These are phyloP conservation scores for Phytophthora pseudosyringae DNA, from an alignment of 352 stramenopile species.

Conservation along the genomic window DNA sequence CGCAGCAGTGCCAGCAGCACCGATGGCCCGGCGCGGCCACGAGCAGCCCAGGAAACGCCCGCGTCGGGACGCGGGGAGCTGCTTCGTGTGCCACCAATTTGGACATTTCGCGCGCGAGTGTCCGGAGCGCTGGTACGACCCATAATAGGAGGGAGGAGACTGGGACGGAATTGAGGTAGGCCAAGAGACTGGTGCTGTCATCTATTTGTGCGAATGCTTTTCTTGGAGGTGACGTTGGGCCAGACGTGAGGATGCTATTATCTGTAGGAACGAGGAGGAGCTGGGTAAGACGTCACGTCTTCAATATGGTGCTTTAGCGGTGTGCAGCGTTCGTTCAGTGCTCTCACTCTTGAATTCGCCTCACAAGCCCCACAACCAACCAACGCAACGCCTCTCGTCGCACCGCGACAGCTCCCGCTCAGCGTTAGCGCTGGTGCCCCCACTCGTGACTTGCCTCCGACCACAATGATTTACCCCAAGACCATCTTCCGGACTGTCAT, in stretches of 20 bases:
- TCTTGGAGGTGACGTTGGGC: slow-evolving; percentile 1
- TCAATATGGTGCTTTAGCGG: slow-evolving; percentile 24
- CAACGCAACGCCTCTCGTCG: too few species aligned
- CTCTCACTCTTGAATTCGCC: slow-evolving; percentile 36
- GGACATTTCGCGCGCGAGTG: slow-evolving; percentile 40
- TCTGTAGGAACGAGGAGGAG: slow-evolving; percentile 19
- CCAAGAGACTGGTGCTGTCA: slow-evolving; percentile 7
- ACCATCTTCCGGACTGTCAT: slow-evolving; percentile 63
- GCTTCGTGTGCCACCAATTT: slow-evolving; percentile 25
- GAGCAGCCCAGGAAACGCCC: slow-evolving; percentile 23
- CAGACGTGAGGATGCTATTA: slow-evolving; percentile 25
- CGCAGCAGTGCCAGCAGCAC: not conserved
- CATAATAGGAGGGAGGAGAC: slow-evolving; percentile 13
- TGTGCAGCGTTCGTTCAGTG: slow-evolving; percentile 1
- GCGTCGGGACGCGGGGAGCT: slow-evolving; percentile 19
- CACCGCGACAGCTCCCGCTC: slow-evolving; percentile 15
- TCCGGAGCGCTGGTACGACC: slow-evolving; percentile 20
- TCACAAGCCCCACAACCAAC: slow-evolving; percentile 30
- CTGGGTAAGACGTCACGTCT: slow-evolving; percentile 28
- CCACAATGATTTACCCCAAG: slow-evolving; percentile 69
- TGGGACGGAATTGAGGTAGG: slow-evolving; percentile 10
- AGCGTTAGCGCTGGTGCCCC: slow-evolving; percentile 31
- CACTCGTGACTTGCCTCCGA: slow-evolving; percentile 26
- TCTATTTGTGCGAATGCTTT: slow-evolving; percentile 19
- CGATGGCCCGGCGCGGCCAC: not conserved